phyloP scores from a whole-genome alignment of 805 yeast genomes.

The Starmerella bombi region DNA sequence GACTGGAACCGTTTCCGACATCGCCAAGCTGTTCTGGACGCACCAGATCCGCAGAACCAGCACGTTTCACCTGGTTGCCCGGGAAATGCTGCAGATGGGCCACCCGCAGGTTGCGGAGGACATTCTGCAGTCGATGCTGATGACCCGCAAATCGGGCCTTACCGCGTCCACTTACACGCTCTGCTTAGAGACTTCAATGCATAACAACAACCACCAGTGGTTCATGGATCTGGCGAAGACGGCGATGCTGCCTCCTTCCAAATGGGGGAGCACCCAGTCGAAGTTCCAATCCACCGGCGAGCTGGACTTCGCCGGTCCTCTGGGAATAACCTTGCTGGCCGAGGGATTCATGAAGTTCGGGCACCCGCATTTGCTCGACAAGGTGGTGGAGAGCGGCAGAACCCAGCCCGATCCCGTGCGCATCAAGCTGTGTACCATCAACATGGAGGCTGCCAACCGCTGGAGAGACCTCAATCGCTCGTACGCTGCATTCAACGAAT shows the following conservation, averaged over 20 bases:
- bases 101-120: constrained; percentile 21
- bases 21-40: constrained; percentile 18
- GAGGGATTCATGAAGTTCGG: constrained; percentile 14
- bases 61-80: constrained; percentile 21
- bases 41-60: constrained; percentile 21
- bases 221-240: constrained; percentile 8
- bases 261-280: constrained; percentile 7
- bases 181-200: constrained; percentile 12
- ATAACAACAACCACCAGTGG: constrained; percentile 5
- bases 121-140: constrained; percentile 22
- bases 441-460: constrained; percentile 18
- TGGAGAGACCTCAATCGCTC: constrained; percentile 18
- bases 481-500: constrained; percentile 15
- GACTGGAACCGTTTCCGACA: constrained; percentile 6
- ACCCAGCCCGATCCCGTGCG: not conserved
- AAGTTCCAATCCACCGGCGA: constrained; percentile 5
- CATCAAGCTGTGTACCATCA: constrained; percentile 15
- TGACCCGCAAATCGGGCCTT: constrained; percentile 8
- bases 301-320: not conserved
- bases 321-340: constrained; percentile 3
- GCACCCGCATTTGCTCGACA: constrained; percentile 2
- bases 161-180: constrained; percentile 2
- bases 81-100: constrained; percentile 17
- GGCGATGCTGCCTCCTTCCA: not conserved
- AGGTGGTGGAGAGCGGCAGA: not conserved